Evolutionary conservation across 2,329 filamentous ascomycete genomes (phyloP).

Genomic region (Blumeria hordei): DNA sequence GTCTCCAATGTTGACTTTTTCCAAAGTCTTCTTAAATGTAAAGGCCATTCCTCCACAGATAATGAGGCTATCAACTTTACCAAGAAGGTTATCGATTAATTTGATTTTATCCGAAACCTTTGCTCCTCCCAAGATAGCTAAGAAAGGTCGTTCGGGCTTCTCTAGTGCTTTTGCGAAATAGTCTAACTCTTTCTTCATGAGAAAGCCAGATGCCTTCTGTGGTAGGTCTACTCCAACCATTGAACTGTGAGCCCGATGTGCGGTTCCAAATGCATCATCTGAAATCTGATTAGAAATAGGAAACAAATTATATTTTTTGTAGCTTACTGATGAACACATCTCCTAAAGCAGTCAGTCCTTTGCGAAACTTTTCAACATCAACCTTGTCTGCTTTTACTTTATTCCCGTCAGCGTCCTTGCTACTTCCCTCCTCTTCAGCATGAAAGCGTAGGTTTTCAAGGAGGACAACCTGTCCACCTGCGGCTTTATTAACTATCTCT

Average conservation of each 20-base stretch:
- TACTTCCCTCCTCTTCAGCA: constrained; percentile 90
- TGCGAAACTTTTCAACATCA: constrained; percentile 80
- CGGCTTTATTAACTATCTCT: constrained; percentile 64
- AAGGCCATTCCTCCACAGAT: constrained; percentile 98
- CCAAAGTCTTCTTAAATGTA: constrained; percentile 98
- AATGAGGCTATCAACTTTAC: constrained; percentile 92
- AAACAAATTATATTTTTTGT: not conserved
- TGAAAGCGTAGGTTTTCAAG: constrained; percentile 98
- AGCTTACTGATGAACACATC: constrained; percentile 85
- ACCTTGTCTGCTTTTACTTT: constrained; percentile 95
- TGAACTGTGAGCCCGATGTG: constrained; percentile 94
- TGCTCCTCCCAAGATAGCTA: constrained; percentile 91
- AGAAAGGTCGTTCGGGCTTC: constrained; percentile 79
- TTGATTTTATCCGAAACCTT: constrained; percentile 99
- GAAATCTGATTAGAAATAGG: constrained; percentile 5
- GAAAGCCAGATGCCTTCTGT: constrained; percentile 91
- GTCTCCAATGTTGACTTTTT: constrained; percentile 71
- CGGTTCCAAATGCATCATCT: constrained; percentile 97
- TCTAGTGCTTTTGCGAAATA: constrained; percentile 97
- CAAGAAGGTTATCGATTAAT: constrained; percentile 93
- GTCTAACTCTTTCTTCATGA: constrained; percentile 99
- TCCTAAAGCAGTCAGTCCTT: constrained; percentile 78
- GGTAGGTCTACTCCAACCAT: constrained; percentile 95
- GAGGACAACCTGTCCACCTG: constrained; percentile 61
- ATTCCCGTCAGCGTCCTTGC: constrained; percentile 81